These are phyloP conservation scores for Anthracocystis panici-leucophaei DNA, from an alignment of 1,284 basidiomycete genomes.

Conservation along the genomic window DNA sequence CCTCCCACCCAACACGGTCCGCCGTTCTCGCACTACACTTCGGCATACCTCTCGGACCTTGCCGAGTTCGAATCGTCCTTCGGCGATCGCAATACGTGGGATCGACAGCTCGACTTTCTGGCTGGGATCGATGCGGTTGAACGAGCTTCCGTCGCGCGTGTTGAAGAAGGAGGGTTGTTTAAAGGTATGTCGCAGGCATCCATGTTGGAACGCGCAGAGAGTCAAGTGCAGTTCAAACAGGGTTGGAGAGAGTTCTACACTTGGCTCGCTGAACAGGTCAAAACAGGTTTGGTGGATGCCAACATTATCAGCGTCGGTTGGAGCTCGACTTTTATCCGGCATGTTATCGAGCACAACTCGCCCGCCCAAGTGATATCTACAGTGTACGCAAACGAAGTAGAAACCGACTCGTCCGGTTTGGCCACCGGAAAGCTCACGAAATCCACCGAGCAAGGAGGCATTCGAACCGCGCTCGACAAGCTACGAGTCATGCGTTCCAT, in stretches of 20 bases:
- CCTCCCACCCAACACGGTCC: constrained; percentile 29
- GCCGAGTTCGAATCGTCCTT: constrained; percentile 11
- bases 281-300: constrained; percentile 1
- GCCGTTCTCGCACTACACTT: constrained; percentile 49
- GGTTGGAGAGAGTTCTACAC: constrained; percentile 48
- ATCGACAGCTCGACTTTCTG: constrained; percentile 41
- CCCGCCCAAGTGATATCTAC: constrained; percentile 3
- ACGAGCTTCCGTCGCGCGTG: constrained; percentile 32
- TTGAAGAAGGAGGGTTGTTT: constrained; percentile 58
- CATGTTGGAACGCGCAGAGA: constrained; percentile 18
- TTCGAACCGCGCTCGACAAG: constrained; percentile 61
- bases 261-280: constrained; percentile 22
- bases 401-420: constrained; percentile 10
- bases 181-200: constrained; percentile 15
- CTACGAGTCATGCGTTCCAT: constrained; percentile 21
- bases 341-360: constrained; percentile 21
- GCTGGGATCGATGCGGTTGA: constrained; percentile 51
- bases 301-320: constrained; percentile 65
- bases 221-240: constrained; percentile 29
- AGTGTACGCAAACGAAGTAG: constrained; percentile 63
- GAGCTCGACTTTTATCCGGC: constrained; percentile 57
- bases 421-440: constrained; percentile 55
- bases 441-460: constrained; percentile 23
- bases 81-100: constrained; percentile 19
- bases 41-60: constrained; percentile 54